Conservation (phyloP, 495 filamentous ascomycete genomes). For the Penicillium waksmanii region DNA sequence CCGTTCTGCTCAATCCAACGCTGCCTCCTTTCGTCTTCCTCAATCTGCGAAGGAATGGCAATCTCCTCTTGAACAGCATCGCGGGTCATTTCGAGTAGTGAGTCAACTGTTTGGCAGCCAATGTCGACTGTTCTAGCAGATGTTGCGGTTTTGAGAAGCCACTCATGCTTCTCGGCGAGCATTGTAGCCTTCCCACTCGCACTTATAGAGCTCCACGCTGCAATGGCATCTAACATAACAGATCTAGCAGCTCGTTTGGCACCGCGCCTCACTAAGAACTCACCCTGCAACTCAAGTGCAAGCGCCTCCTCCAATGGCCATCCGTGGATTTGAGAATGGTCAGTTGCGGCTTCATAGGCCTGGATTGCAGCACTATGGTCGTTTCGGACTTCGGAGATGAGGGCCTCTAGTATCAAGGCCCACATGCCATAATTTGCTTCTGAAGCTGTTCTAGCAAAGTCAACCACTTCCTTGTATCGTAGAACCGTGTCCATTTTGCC, state of each 20-base stretch:
- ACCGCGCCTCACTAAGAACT: constrained; percentile 71
- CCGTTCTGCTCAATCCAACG: constrained; percentile 76
- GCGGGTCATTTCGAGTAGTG: constrained; percentile 50
- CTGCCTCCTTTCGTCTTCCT: constrained; percentile 64
- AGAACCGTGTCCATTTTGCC: constrained; percentile 59
- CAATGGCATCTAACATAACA: constrained; percentile 71
- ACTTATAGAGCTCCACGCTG: constrained; percentile 72
- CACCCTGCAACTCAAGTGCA: constrained; percentile 71
- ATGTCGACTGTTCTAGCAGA: constrained; percentile 66
- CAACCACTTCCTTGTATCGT: constrained; percentile 65
- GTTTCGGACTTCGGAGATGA: constrained; percentile 66
- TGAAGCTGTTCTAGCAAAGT: constrained; percentile 67
- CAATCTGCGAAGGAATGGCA: constrained; percentile 43
- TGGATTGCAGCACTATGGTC: constrained; percentile 64
- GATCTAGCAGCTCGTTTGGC: constrained; percentile 74
- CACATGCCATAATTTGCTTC: constrained; percentile 81
- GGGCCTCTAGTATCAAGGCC: constrained; percentile 74
- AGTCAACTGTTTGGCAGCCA: constrained; percentile 71
- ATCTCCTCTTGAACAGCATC: constrained; percentile 59
- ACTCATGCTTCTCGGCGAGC: constrained; percentile 71
- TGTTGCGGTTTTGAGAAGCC: constrained; percentile 68
- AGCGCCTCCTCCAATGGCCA: constrained; percentile 82
- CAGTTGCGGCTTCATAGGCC: constrained; percentile 74
- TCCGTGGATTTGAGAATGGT: constrained; percentile 77
- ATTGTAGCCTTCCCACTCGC: constrained; percentile 74